Percentiles rank a stretch among this genome's conserved stretches.
These are phyloP conservation scores for Chrysanthemum seticuspe DNA, from an alignment of 129 eudicot genomes.

Conservation along the genomic window DNA sequence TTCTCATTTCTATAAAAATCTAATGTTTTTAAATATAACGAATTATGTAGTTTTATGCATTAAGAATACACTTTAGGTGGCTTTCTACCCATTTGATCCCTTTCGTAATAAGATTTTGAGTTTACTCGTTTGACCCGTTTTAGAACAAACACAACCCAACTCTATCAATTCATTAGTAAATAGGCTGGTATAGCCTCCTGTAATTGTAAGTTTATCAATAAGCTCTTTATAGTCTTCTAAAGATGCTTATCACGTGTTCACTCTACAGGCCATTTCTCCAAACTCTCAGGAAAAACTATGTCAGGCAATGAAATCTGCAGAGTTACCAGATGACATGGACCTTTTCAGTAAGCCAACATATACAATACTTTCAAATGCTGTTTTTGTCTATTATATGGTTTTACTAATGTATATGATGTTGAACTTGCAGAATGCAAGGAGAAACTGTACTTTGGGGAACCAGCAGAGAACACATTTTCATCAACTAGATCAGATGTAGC, in stretches of 20 bases:
- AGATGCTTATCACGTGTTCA: slow-evolving; percentile 7
- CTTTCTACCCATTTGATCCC: no score
- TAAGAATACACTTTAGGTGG: no score
- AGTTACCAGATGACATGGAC: slow-evolving; percentile 31
- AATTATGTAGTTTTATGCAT: no score
- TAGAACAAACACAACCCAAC: no score
- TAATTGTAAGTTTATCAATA: neutral
- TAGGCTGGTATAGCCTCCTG: no score
- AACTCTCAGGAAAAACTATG: slow-evolving; percentile 70
- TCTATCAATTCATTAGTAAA: no score
- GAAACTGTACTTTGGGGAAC: slow-evolving; percentile 39
- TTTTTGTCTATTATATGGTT: slow-evolving; percentile 8
- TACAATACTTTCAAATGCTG: slow-evolving; percentile 2
- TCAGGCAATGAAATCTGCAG: slow-evolving; percentile 53
- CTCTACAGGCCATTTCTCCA: slow-evolving; percentile 78
- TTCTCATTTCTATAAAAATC: no score
- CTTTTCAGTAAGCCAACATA: slow-evolving; percentile 49
- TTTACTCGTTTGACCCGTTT: no score
- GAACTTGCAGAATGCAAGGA: slow-evolving; percentile 56
- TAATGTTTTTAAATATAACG: no score
- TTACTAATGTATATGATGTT: slow-evolving; percentile 2
- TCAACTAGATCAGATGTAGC: slow-evolving; percentile 23
- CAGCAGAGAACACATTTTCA: slow-evolving; percentile 43
- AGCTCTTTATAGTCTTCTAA: slow-evolving; percentile 6
- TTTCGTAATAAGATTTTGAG: no score